Percentiles rank a stretch among this genome's conserved stretches.
Evolutionary conservation across 2,329 filamentous ascomycete genomes (phyloP).

Genomic region (Colletotrichum truncatum): DNA sequence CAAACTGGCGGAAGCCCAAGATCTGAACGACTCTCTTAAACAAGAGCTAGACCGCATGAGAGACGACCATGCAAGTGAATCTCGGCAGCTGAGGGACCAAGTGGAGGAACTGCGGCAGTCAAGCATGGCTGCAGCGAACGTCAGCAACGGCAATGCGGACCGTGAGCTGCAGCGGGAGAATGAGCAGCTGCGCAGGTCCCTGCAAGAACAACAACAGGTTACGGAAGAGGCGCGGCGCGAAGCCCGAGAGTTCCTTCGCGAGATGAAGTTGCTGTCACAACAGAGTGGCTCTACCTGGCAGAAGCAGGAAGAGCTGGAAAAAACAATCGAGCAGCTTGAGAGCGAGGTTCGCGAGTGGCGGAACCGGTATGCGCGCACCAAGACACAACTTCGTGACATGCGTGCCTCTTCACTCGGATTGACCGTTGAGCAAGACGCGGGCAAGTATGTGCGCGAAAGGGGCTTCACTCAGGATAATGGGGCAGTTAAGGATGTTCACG

Average conservation of each 20-base stretch:
- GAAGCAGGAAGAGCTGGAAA: constrained; percentile 80
- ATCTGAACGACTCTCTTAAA: constrained; percentile 81
- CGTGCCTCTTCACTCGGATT: constrained; percentile 83
- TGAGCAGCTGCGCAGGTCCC: constrained; percentile 69
- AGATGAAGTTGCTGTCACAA: constrained; percentile 89
- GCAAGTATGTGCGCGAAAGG: constrained; percentile 70
- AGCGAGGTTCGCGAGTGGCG: constrained; percentile 90
- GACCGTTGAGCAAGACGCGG: constrained; percentile 74
- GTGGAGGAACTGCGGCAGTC: constrained; percentile 62
- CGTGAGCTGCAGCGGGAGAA: constrained; percentile 74
- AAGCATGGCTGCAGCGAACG: constrained; percentile 26
- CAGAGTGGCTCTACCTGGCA: constrained; percentile 83
- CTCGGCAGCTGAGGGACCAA: constrained; percentile 70
- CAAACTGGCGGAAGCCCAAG: constrained; percentile 78
- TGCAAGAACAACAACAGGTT: constrained; percentile 80
- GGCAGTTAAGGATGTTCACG: constrained; percentile 87
- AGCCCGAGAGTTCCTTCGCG: constrained; percentile 82
- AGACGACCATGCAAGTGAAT: constrained; percentile 71
- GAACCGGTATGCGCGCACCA: constrained; percentile 85
- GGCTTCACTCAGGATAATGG: constrained; percentile 77
- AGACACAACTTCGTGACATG: constrained; percentile 85
- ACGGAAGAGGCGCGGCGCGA: constrained; percentile 89
- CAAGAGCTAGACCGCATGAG: constrained; percentile 80
- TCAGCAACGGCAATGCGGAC: constrained; percentile 48
- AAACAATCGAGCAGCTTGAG: constrained; percentile 80